phyloP scores from a whole-genome alignment of 768 basidiomycete species.

The Boletus subparvulus region DNA sequence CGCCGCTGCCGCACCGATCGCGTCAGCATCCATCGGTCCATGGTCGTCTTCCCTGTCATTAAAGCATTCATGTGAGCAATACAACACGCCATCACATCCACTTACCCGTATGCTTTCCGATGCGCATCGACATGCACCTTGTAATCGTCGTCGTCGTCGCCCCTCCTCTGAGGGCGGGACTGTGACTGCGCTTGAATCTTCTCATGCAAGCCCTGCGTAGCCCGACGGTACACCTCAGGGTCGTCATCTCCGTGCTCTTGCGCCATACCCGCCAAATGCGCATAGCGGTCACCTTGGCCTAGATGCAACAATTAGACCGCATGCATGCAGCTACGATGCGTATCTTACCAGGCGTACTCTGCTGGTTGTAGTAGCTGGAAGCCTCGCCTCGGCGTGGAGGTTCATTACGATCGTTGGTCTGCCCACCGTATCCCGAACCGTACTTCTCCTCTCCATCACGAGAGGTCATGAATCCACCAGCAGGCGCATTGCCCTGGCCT shows the following conservation, averaged over 20 bases:
- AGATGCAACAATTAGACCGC: slow-evolving; percentile 1
- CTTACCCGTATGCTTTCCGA: slow-evolving; percentile 33
- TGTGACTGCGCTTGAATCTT: slow-evolving; percentile 19
- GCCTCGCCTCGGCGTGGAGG: slow-evolving; percentile 17
- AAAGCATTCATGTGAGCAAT: neutral
- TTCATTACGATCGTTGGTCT: neutral
- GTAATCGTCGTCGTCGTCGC: slow-evolving; percentile 14
- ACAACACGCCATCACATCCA: neutral
- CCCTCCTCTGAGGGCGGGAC: neutral
- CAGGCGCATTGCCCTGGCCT: slow-evolving; percentile 9
- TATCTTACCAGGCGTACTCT: slow-evolving; percentile 7
- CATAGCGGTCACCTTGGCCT: slow-evolving; percentile 24
- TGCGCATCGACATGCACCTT: slow-evolving; percentile 27
- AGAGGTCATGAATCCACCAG: slow-evolving; percentile 18
- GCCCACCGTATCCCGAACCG: slow-evolving; percentile 5
- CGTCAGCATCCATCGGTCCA: slow-evolving; percentile 27
- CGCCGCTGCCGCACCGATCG: slow-evolving; percentile 32
- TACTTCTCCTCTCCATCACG: slow-evolving; percentile 9
- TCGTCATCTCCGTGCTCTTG: slow-evolving; percentile 19
- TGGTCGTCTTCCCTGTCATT: slow-evolving; percentile 16
- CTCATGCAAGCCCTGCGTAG: slow-evolving; percentile 24
- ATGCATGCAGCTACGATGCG: neutral
- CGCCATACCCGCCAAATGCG: slow-evolving; percentile 17
- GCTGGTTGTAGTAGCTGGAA: slow-evolving; percentile 16
- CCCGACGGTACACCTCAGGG: slow-evolving; percentile 18